A percentile compares a stretch with the other conserved stretches of the same genome.
phyloP scores from a whole-genome alignment of 805 yeast species.

The Dipodascus albidus region DNA sequence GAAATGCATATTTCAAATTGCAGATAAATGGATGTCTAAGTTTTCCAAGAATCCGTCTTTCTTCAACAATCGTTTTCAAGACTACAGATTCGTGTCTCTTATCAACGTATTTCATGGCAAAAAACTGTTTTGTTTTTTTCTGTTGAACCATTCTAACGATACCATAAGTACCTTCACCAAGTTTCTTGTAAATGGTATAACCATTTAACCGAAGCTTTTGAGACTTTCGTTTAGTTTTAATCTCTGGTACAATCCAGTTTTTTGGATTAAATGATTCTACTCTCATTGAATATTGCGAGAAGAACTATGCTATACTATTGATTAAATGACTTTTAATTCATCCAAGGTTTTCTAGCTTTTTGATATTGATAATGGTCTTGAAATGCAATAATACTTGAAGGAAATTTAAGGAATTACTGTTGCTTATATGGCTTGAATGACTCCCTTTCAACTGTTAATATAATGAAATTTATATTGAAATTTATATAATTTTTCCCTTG shows the following conservation, averaged over 20 bases:
- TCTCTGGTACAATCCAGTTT: neutral
- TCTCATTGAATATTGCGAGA: too few relatives aligned
- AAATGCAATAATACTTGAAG: neutral
- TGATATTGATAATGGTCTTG: neutral
- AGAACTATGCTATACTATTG: too few relatives aligned
- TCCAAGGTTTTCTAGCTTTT: too few relatives aligned
- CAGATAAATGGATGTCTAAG: slow-evolving; percentile 20
- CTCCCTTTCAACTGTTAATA: neutral
- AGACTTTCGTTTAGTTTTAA: neutral
- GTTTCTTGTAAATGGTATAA: slow-evolving; percentile 37
- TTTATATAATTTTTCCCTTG: neutral
- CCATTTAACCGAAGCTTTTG: neutral
- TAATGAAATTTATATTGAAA: too few relatives aligned
- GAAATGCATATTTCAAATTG: slow-evolving; percentile 21
- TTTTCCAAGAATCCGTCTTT: slow-evolving; percentile 16
- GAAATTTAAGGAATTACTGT: neutral
- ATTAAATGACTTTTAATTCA: too few relatives aligned
- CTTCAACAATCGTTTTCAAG: slow-evolving; percentile 15
- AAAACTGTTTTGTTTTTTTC: slow-evolving; percentile 10
- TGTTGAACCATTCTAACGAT: slow-evolving; percentile 45
- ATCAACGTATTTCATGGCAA: slow-evolving; percentile 21
- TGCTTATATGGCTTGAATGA: neutral
- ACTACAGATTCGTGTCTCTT: slow-evolving; percentile 12
- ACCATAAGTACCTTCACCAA: slow-evolving; percentile 82
- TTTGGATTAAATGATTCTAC: neutral